These are phyloP conservation scores for Cryptococcus deneoformans DNA, from an alignment of 1,284 basidiomycete genomes.

Conservation along the genomic window DNA sequence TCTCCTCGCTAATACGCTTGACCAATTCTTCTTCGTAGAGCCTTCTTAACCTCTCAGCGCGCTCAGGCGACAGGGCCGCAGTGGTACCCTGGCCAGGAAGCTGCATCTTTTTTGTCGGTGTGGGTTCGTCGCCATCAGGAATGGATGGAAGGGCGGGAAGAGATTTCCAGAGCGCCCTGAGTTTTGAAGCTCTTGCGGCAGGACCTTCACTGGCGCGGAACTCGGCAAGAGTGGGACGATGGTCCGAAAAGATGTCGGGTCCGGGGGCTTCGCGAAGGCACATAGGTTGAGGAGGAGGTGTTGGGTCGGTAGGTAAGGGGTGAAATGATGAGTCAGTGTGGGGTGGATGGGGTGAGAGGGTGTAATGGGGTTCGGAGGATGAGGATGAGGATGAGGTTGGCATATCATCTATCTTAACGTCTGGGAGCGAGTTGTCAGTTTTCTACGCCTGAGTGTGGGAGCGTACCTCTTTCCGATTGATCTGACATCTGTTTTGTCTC, in stretches of 20 bases:
- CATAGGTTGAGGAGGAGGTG: constrained; percentile 1
- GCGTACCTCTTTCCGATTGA: too few species aligned
- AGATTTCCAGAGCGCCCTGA: constrained; percentile 46
- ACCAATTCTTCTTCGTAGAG: constrained; percentile 78
- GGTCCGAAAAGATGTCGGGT: constrained; percentile 25
- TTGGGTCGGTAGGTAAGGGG: constrained; percentile 10
- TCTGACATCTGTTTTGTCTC: too few species aligned
- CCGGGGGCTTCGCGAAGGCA: constrained; percentile 26
- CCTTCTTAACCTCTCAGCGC: constrained; percentile 63
- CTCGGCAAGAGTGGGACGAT: constrained; percentile 38
- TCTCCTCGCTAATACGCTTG: constrained; percentile 53
- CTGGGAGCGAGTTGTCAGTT: too few species aligned
- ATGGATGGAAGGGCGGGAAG: constrained; percentile 40
- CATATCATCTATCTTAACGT: too few species aligned
- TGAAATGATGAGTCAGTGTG: constrained; percentile 6
- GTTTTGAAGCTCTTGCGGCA: constrained; percentile 34
- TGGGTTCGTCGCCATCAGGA: constrained; percentile 15
- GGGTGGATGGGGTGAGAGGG: constrained; percentile 10
- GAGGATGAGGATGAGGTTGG: too few species aligned
- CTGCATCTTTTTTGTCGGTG: constrained; percentile 41
- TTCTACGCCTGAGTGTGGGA: too few species aligned
- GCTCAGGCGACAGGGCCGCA: constrained; percentile 60
- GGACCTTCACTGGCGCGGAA: constrained; percentile 46
- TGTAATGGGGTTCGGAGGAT: constrained; percentile 4
- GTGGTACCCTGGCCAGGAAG: constrained; percentile 48